Conservation (phyloP, 768 basidiomycete species). For the Punctularia strigosozonata region DNA sequence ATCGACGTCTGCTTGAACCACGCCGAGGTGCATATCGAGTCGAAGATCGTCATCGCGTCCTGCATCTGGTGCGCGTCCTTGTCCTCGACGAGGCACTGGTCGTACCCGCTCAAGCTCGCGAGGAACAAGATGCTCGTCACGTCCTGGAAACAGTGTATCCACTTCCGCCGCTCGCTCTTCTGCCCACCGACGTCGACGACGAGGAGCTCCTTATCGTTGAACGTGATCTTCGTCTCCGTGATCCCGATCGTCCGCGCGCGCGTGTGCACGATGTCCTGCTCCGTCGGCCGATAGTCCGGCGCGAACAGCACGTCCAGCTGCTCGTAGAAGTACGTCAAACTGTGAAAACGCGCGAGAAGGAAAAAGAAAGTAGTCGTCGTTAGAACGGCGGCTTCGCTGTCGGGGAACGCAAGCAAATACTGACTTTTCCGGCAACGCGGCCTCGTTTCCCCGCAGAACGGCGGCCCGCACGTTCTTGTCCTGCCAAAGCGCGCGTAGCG, state of each 20-base stretch:
- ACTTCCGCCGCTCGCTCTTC: conserved; percentile 25
- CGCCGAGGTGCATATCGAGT: conserved; percentile 32
- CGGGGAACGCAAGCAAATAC: conserved; percentile 1
- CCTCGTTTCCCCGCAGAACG: conserved; percentile 26
- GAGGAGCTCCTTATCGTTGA: conserved; percentile 16
- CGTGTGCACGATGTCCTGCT: conserved; percentile 26
- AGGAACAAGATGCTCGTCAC: conserved; percentile 31
- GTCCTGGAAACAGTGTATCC: conserved; percentile 27
- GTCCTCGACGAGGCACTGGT: conserved; percentile 31
- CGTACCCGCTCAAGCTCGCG: conserved; percentile 29
- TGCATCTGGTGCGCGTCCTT: conserved; percentile 33
- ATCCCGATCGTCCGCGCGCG: conserved; percentile 28
- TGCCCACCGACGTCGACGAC: conserved; percentile 30
- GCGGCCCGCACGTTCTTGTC: conserved; percentile 23
- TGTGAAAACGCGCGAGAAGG: background rate
- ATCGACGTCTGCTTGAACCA: conserved; percentile 30
- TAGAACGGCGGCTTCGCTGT: no score
- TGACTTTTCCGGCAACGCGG: conserved; percentile 27
- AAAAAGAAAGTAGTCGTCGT: no score
- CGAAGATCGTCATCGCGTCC: conserved; percentile 32
- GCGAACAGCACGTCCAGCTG: conserved; percentile 24
- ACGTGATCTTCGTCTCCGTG: conserved; percentile 14
- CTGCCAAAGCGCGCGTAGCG: conserved; percentile 23
- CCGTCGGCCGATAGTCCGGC: conserved; percentile 20
- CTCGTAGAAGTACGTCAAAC: conserved; percentile 18